Percentiles rank a stretch among this genome's conserved stretches.
Conservation (phyloP, 768 basidiomycete species). For the Auriscalpium vulgare region DNA sequence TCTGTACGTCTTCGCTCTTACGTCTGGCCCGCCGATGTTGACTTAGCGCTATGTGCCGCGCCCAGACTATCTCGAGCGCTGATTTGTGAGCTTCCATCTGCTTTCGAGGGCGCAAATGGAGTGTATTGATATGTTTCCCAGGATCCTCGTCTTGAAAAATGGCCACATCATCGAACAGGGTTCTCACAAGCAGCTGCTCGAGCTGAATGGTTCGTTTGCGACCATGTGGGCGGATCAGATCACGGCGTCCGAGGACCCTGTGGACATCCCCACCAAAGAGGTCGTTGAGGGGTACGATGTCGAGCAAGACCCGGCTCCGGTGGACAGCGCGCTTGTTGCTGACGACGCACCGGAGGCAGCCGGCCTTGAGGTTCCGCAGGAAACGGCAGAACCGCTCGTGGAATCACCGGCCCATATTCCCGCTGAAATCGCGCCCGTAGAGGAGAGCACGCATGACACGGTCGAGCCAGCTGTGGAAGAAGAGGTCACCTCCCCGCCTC, state of each 20-base stretch:
- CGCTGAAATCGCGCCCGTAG: conserved; percentile 6
- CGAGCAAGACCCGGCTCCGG: conserved; percentile 10
- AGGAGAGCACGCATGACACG: neutral
- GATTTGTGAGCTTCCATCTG: conserved; percentile 32
- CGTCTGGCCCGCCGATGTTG: conserved; percentile 2
- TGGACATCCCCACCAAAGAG: conserved; percentile 29
- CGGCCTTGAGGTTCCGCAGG: conserved; percentile 2
- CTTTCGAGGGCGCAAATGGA: conserved; percentile 1
- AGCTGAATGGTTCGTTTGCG: conserved; percentile 64
- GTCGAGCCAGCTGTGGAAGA: neutral
- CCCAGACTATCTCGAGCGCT: conserved; percentile 46
- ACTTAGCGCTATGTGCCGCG: conserved; percentile 12
- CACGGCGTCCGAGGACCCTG: conserved; percentile 49
- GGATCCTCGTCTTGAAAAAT: conserved; percentile 87
- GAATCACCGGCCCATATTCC: conserved; percentile 7
- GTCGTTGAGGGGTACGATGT: conserved; percentile 39
- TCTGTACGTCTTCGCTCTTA: conserved; percentile 43
- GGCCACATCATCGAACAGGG: conserved; percentile 84
- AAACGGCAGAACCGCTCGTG: conserved; percentile 5
- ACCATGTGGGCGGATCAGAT: conserved; percentile 87
- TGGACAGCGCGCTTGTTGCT: conserved; percentile 4
- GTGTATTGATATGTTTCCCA: conserved; percentile 22
- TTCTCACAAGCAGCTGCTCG: conserved; percentile 68
- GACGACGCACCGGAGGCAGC: neutral
- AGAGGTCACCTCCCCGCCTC: conserved; percentile 18